These are phyloP conservation scores for Rhodamnia rubescens DNA, from an alignment of 345 rosid species.

Conservation along the genomic window DNA sequence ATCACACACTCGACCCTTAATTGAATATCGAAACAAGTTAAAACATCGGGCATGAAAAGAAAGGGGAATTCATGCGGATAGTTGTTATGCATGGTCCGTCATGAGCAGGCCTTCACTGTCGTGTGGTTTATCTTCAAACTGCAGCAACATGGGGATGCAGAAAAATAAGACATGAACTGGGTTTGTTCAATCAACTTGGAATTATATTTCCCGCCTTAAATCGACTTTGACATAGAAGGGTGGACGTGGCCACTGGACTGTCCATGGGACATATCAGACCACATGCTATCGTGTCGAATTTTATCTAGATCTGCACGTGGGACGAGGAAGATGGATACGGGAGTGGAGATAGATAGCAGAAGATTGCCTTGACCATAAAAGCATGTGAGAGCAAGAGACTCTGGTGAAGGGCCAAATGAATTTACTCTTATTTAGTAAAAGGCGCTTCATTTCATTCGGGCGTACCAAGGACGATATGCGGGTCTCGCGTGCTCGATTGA, in stretches of 20 bases:
- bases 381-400: background rate
- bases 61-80: background rate
- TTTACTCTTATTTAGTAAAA: background rate
- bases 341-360: background rate
- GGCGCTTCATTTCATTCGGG: background rate
- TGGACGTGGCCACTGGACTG: background rate
- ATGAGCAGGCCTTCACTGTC: background rate
- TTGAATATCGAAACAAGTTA: background rate
- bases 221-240: background rate
- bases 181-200: background rate
- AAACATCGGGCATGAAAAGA: background rate
- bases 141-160: background rate
- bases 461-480: fast-evolving
- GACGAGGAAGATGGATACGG: background rate
- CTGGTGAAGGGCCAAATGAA: background rate
- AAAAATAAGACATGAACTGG: background rate
- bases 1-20: background rate
- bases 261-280: background rate
- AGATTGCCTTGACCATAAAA: background rate
- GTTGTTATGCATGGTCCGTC: background rate
- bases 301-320: background rate
- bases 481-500: background rate
- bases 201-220: background rate
- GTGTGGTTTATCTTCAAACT: background rate
- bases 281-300: background rate